These are phyloP conservation scores for Tirmania nivea DNA, from an alignment of 495 filamentous ascomycete genomes.

Conservation along the genomic window DNA sequence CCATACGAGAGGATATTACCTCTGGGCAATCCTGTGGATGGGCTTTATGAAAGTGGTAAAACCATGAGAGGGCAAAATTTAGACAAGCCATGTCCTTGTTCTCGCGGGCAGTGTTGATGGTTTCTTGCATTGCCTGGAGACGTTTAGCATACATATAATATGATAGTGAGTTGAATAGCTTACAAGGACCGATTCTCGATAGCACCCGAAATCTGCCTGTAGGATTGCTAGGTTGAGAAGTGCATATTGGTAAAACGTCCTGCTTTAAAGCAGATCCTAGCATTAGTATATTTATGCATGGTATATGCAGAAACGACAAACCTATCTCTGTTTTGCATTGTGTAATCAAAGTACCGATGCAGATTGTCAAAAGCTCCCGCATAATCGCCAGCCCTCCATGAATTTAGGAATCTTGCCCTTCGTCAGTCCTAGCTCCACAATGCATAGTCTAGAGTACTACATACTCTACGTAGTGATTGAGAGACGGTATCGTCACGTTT, in stretches of 20 bases:
- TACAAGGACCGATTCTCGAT: slow-evolving; percentile 58
- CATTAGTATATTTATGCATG: not conserved
- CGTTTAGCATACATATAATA: not conserved
- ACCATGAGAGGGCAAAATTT: slow-evolving; percentile 89
- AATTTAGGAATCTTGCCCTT: slow-evolving; percentile 48
- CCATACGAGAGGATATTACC: slow-evolving; percentile 28
- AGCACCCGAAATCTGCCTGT: slow-evolving; percentile 87
- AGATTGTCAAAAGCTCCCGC: slow-evolving; percentile 72
- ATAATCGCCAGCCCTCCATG: slow-evolving; percentile 82
- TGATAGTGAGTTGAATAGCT: not conserved
- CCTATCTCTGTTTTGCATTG: slow-evolving; percentile 67
- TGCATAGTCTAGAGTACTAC: slow-evolving; percentile 2
- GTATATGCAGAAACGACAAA: slow-evolving; percentile 1
- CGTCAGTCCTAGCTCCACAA: slow-evolving; percentile 5
- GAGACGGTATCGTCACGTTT: slow-evolving; percentile 42
- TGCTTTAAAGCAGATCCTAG: not conserved
- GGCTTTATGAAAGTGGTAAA: slow-evolving; percentile 80
- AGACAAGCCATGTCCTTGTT: slow-evolving; percentile 80
- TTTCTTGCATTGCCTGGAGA: slow-evolving; percentile 56
- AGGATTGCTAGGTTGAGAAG: slow-evolving; percentile 83
- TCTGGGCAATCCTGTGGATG: slow-evolving; percentile 34
- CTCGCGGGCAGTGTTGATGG: slow-evolving; percentile 73
- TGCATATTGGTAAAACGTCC: slow-evolving; percentile 82
- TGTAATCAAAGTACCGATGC: slow-evolving; percentile 93
- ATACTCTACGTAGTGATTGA: slow-evolving; percentile 58